Evolutionary conservation across 306 rosid genomes (phyloP).

Genomic region (Dalbergia cochinchinensis): DNA sequence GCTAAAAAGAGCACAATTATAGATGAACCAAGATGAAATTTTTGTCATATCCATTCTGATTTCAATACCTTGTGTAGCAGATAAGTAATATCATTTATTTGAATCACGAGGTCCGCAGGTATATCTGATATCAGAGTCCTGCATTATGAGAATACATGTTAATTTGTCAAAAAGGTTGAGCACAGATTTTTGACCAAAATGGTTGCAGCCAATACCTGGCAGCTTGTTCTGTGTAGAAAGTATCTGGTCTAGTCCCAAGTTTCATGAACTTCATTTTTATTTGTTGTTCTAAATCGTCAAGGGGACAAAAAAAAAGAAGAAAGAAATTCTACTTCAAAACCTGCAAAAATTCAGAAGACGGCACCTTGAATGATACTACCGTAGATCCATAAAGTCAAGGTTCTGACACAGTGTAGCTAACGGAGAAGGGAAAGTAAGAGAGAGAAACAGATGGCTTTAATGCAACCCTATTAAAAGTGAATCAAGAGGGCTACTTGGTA

Average conservation of each 20-base stretch:
- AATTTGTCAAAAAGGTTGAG: slow-evolving; percentile 36
- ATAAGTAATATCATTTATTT: slow-evolving; percentile 71
- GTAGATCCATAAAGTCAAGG: slow-evolving; percentile 41
- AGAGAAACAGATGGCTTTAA: slow-evolving; percentile 1
- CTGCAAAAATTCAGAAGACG: slow-evolving; percentile 45
- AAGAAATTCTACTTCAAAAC: slow-evolving; percentile 40
- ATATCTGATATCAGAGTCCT: slow-evolving; percentile 83
- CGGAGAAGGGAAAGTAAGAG: not conserved
- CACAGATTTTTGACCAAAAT: slow-evolving; percentile 12
- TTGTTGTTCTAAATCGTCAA: slow-evolving; percentile 45
- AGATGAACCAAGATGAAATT: slow-evolving; percentile 43
- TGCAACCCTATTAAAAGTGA: slow-evolving; percentile 15
- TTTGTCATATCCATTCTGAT: slow-evolving; percentile 31
- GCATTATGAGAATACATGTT: slow-evolving; percentile 48
- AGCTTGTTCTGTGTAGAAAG: slow-evolving; percentile 90
- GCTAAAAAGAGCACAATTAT: slow-evolving; percentile 60
- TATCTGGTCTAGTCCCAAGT: slow-evolving; percentile 91
- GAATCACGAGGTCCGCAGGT: slow-evolving; percentile 75
- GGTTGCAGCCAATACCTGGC: slow-evolving; percentile 66
- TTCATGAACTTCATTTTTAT: slow-evolving; percentile 94
- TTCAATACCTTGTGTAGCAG: slow-evolving; percentile 79
- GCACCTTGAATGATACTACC: slow-evolving; percentile 20
- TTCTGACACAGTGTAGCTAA: not conserved
- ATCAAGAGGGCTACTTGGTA: slow-evolving; percentile 27
- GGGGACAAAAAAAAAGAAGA: not conserved